These are phyloP conservation scores for Trichophyton benhamiae DNA, from an alignment of 2,329 filamentous ascomycete genomes.

Conservation along the genomic window DNA sequence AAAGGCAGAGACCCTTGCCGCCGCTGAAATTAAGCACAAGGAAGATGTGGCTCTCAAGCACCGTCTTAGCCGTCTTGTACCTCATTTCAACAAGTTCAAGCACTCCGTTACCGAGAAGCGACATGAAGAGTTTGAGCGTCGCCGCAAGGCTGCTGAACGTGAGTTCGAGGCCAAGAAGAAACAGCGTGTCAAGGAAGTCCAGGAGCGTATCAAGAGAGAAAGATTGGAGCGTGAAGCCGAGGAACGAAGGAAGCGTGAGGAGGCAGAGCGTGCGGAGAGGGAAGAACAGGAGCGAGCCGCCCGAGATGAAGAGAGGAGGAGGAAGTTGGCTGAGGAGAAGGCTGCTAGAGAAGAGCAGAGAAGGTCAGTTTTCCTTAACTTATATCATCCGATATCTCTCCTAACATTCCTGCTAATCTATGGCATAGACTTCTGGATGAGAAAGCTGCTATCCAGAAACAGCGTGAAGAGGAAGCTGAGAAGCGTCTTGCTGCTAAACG, in stretches of 20 bases:
- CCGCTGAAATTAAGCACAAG: slow-evolving; percentile 78
- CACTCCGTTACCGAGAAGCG: slow-evolving; percentile 72
- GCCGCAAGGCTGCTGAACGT: slow-evolving; percentile 77
- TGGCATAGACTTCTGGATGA: slow-evolving; percentile 49
- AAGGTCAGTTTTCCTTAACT: slow-evolving; percentile 34
- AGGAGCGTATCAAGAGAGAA: slow-evolving; percentile 71
- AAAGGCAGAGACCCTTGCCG: slow-evolving; percentile 64
- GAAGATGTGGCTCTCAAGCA: slow-evolving; percentile 89
- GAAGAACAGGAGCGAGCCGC: slow-evolving; percentile 78
- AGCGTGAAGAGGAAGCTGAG: slow-evolving; percentile 80
- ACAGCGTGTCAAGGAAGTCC: slow-evolving; percentile 73
- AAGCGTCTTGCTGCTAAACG: slow-evolving; percentile 51
- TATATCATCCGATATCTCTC: slow-evolving; percentile 21
- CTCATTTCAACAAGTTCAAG: slow-evolving; percentile 74
- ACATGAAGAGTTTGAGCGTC: slow-evolving; percentile 90
- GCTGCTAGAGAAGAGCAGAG: slow-evolving; percentile 46
- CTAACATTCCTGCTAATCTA: slow-evolving; percentile 9
- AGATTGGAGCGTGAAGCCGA: slow-evolving; percentile 73
- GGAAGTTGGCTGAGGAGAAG: slow-evolving; percentile 60
- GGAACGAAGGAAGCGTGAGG: slow-evolving; percentile 65
- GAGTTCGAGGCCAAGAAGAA: slow-evolving; percentile 89
- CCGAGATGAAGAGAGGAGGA: slow-evolving; percentile 67
- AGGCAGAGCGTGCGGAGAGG: slow-evolving; percentile 65
- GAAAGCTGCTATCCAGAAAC: slow-evolving; percentile 53
- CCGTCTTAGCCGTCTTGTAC: slow-evolving; percentile 71